Conservation (phyloP, 2,329 filamentous ascomycete genomes). For the Apiospora marii region DNA sequence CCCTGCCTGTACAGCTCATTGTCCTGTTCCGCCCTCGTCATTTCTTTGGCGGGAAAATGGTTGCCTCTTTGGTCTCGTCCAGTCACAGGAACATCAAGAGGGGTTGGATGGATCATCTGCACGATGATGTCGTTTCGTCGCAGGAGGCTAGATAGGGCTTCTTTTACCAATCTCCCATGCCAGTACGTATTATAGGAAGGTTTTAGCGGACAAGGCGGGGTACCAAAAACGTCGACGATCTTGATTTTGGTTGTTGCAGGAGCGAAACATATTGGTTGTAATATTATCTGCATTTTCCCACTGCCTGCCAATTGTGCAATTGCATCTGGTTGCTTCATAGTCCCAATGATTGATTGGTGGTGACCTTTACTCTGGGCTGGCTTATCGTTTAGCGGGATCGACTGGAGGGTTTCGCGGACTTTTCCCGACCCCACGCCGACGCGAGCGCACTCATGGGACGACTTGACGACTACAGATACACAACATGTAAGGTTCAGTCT, state of each 20-base stretch:
- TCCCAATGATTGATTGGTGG: neutral
- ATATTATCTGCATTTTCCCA: constrained; percentile 15
- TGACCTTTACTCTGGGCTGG: no score
- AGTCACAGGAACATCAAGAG: neutral
- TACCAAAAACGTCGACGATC: neutral
- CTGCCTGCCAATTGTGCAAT: neutral
- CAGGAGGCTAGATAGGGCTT: constrained; percentile 4
- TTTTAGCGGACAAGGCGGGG: neutral
- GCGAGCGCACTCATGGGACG: no score
- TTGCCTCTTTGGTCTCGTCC: neutral
- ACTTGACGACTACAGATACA: neutral
- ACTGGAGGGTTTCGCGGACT: no score
- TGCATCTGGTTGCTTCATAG: neutral
- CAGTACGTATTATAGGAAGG: neutral
- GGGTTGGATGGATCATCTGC: neutral
- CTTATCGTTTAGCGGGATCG: no score
- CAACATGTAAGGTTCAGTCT: neutral
- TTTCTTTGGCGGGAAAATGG: neutral
- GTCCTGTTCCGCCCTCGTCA: neutral
- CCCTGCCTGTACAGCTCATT: neutral
- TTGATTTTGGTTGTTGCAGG: constrained; percentile 10
- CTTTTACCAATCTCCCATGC: neutral
- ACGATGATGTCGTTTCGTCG: neutral
- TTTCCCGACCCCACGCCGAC: no score
- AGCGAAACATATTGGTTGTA: constrained; percentile 13